phyloP scores from a whole-genome alignment of 2,329 filamentous ascomycete species.

The Clonostachys sp. region DNA sequence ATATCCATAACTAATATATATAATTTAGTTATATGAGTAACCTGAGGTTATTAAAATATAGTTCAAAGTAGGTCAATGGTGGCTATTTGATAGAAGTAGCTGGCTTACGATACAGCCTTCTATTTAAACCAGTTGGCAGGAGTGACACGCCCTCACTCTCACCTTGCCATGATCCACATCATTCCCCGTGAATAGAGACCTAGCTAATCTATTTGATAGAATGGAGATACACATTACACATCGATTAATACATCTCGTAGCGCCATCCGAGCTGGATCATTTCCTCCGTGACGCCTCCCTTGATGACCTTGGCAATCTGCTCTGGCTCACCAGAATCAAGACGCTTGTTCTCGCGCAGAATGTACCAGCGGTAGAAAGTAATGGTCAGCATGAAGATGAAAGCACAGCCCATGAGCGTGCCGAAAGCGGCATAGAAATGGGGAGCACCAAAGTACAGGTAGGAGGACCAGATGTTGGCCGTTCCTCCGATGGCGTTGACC shows the following conservation, averaged over 20 bases:
- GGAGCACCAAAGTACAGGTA: slow-evolving; percentile 49
- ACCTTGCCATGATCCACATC: too few relatives aligned
- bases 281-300: slow-evolving; percentile 13
- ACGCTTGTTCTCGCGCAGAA: slow-evolving; percentile 10
- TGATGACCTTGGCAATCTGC: slow-evolving; percentile 16
- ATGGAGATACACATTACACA: background rate
- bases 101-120: too few relatives aligned
- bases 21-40: too few relatives aligned
- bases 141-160: too few relatives aligned
- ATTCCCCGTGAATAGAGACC: too few relatives aligned
- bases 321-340: slow-evolving; percentile 9
- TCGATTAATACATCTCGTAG: slow-evolving; percentile 31
- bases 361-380: slow-evolving; percentile 9
- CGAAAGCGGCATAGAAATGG: slow-evolving; percentile 14
- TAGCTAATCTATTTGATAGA: too few relatives aligned
- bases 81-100: too few relatives aligned
- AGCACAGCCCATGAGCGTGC: slow-evolving; percentile 7
- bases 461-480: slow-evolving; percentile 53
- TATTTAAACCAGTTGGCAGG: too few relatives aligned
- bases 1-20: too few relatives aligned
- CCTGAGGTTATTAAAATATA: too few relatives aligned
- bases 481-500: slow-evolving; percentile 58
- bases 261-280: slow-evolving; percentile 14
- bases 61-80: too few relatives aligned
- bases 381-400: slow-evolving; percentile 10